phyloP scores from a whole-genome alignment of 768 basidiomycete genomes.

The Leucocoprinus birnbaumii region DNA sequence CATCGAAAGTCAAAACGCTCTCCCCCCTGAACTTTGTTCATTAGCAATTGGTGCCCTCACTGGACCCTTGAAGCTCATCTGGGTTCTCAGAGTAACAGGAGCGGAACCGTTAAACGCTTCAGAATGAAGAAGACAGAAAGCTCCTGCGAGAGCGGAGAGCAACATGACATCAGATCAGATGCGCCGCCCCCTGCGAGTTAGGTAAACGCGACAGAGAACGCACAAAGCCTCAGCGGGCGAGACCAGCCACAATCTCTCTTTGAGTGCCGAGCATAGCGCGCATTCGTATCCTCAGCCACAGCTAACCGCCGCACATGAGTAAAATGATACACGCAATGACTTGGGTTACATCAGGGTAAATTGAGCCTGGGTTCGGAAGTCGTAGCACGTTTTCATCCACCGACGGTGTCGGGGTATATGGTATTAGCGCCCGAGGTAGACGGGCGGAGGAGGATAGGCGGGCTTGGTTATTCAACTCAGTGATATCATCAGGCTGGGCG shows the following conservation, averaged over 20 bases:
- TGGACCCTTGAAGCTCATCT: no score
- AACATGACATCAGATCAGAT: not conserved
- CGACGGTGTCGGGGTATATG: conserved; percentile 2
- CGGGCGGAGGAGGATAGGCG: conserved; percentile 1
- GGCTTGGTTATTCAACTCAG: not conserved
- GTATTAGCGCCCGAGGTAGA: conserved; percentile 3
- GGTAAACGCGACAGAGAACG: not conserved
- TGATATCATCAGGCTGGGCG: not conserved
- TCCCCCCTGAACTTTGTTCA: no score
- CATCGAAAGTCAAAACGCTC: no score
- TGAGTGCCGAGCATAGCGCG: not conserved
- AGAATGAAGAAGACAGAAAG: no score
- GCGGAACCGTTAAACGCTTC: no score
- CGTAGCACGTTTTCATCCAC: not conserved
- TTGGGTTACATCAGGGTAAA: not conserved
- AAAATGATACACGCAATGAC: not conserved
- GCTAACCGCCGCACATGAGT: not conserved
- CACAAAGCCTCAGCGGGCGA: no score
- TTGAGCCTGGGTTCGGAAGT: no score
- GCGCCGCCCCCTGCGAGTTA: not conserved
- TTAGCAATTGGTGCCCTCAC: no score
- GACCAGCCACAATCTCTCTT: not conserved
- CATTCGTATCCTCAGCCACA: not conserved
- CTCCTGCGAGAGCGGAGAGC: conserved; percentile 2
- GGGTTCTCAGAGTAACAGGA: no score